A percentile compares a stretch with the other conserved stretches of the same genome.
Conservation (phyloP, 78 protist species). For the Dictyostelium purpureum region DNA sequence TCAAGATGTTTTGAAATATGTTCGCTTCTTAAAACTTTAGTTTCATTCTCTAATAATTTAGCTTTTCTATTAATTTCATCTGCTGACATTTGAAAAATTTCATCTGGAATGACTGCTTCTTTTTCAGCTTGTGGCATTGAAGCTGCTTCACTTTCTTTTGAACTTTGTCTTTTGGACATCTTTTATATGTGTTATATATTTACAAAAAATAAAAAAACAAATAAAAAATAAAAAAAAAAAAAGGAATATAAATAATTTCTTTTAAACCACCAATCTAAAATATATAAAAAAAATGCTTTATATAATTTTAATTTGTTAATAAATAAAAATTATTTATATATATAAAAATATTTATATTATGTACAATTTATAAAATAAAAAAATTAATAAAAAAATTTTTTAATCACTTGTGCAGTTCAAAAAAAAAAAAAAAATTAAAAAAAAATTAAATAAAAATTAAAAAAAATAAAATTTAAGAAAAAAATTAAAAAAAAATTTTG, state of each 20-base stretch:
- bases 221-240: not conserved
- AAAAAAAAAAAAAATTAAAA: not conserved
- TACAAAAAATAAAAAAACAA: not conserved
- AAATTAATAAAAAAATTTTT: not conserved
- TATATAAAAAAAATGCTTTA: slow-evolving; percentile 7
- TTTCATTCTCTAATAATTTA: slow-evolving; percentile 68
- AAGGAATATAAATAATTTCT: not conserved
- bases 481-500: not conserved
- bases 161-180: slow-evolving; percentile 6
- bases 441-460: not conserved
- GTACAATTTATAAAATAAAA: not conserved
- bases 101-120: slow-evolving; percentile 75
- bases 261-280: not conserved
- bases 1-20: slow-evolving; percentile 80
- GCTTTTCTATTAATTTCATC: slow-evolving; percentile 62
- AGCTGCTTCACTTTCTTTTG: not conserved
- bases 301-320: not conserved
- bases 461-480: not conserved
- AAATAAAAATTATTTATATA: not conserved
- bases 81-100: slow-evolving; percentile 58
- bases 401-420: not conserved
- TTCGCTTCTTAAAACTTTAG: slow-evolving; percentile 60
- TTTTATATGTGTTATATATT: not conserved
- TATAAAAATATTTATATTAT: not conserved
- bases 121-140: slow-evolving; percentile 36